Percentiles rank a stretch among this genome's conserved stretches.
phyloP scores from a whole-genome alignment of 2,329 filamentous ascomycete genomes.

The Huntiella decipiens region DNA sequence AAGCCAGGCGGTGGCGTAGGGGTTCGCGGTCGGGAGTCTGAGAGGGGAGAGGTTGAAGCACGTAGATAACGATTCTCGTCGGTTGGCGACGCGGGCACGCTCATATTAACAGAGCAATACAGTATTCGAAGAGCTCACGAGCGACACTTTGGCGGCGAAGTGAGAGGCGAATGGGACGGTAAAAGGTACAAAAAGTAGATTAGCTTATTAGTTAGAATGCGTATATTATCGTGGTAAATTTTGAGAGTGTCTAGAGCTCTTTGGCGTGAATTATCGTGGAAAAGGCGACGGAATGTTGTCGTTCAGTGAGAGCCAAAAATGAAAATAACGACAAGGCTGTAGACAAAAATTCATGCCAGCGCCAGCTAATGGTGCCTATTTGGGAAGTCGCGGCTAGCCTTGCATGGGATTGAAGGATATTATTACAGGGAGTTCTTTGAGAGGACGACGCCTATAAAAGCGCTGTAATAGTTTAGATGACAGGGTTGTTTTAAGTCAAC shows the following conservation, averaged over 20 bases:
- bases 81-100: constrained; percentile 36
- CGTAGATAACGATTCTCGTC: constrained; percentile 15
- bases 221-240: constrained; percentile 28
- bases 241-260: constrained; percentile 35
- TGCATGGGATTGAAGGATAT: background rate
- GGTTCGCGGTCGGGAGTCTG: constrained; percentile 12
- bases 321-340: constrained; percentile 1
- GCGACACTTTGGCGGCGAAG: constrained; percentile 28
- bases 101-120: constrained; percentile 29
- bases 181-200: constrained; percentile 33
- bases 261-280: constrained; percentile 11
- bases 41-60: constrained; percentile 13
- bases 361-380: no score
- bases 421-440: no score
- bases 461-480: no score
- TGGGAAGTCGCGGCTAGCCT: background rate
- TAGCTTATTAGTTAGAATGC: constrained; percentile 29
- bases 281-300: constrained; percentile 6
- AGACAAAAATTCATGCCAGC: background rate
- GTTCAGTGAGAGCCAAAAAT: constrained; percentile 1
- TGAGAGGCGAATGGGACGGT: constrained; percentile 40
- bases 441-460: no score
- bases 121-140: constrained; percentile 19
- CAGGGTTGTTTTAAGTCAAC: no score
- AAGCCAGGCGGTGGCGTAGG: constrained; percentile 12